phyloP scores from a whole-genome alignment of 257 asterid species.

The Linaria vulgaris region DNA sequence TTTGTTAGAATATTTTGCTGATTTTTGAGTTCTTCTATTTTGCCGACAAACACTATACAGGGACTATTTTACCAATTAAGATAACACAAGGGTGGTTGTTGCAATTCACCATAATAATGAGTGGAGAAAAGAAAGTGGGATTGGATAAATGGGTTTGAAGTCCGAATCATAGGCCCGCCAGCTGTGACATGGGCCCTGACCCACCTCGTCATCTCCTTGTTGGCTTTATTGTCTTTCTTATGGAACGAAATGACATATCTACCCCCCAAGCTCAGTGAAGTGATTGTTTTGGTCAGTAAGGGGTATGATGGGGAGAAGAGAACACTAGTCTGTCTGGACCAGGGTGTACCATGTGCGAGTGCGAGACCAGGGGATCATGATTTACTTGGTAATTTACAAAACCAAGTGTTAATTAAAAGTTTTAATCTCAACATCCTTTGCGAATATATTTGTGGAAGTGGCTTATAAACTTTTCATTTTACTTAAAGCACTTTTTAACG shows the following conservation, averaged over 20 bases:
- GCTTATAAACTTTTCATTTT: no score
- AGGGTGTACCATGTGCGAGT: slow-evolving; percentile 33
- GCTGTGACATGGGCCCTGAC: slow-evolving; percentile 34
- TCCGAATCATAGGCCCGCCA: slow-evolving; percentile 37
- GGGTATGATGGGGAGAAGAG: slow-evolving; percentile 3
- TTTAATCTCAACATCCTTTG: no score
- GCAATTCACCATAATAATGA: no score
- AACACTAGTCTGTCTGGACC: not conserved
- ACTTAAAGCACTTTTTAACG: no score
- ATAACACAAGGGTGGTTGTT: no score
- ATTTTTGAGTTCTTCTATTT: no score
- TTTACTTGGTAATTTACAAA: no score
- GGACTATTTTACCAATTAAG: no score
- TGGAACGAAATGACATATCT: slow-evolving; percentile 12
- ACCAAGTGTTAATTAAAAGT: not conserved
- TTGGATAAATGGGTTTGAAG: slow-evolving; percentile 38
- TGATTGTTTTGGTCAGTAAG: not conserved
- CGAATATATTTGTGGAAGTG: no score
- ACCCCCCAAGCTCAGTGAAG: not conserved
- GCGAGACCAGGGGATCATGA: not conserved
- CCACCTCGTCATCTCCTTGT: slow-evolving; percentile 7
- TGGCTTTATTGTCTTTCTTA: slow-evolving; percentile 9
- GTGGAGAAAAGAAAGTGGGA: slow-evolving; percentile 23
- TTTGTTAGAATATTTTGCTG: no score
- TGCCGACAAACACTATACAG: no score